Evolutionary conservation across 768 basidiomycete genomes (phyloP), one percentile per base, ranked within the genome.

Genomic region (Phaeotremella skinneri): DNA sequence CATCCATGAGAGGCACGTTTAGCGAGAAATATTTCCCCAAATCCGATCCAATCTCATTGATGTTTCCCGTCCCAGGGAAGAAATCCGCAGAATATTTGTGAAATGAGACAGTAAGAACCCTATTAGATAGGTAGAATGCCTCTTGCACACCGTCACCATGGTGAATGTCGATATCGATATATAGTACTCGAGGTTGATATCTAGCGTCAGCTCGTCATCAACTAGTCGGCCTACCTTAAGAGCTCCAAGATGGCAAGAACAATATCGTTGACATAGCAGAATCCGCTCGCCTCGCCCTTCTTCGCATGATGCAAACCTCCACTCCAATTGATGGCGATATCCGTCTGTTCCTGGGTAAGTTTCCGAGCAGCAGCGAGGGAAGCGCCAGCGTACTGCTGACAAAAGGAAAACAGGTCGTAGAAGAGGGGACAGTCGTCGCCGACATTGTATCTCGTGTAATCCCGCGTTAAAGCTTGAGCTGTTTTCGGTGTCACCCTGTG

Each of bases 71-170:
- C 0, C 93, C 92, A 0, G 94, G 94, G 77, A 99, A 99, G 81
- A 99, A 99, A 70, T 94, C 91, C 56, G 91, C 92, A 1, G 89
- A 92, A 80, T 96, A 99, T 79, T 98, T 98, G 81, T 99, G 94
- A 79, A 99, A 99, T 0, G 94, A 97, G 14, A 97, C 90, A 0
- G 94, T 98, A 84, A 97, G 88, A 63, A 99, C 94, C n/a, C 94
- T 87, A 70, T 99, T 92, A 37, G 91, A 88, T 67, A 94, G 88
- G 78, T 94, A 99, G 78, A 99, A 98, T 0, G 94, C 96, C 60
- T 94, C 88, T 73, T 99, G 91, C 2, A 99, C 96, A 23, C 94
- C 94, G 70, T 99, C 94, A 6, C 94, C 94, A 67, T 99, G 94
- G 76, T 99, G 94, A 56, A 98, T 97, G 73, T 99, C 94, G 64